Evolutionary conservation across 495 filamentous ascomycete species (phyloP).

Genomic region (Podospora australis): DNA sequence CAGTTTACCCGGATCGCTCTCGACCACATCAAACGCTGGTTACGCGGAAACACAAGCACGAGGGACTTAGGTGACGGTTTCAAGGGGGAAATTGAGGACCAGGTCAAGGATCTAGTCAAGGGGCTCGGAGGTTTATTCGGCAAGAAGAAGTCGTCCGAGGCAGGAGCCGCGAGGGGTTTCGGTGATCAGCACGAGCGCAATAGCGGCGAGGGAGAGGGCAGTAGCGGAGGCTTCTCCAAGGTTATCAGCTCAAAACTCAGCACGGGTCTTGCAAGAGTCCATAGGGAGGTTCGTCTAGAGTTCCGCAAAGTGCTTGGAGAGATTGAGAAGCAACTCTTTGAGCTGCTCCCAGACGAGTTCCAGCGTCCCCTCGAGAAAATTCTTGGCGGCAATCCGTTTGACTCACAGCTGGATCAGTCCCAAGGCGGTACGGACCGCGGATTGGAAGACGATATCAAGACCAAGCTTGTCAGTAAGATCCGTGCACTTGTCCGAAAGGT

Average conservation of each 20-base stretch:
- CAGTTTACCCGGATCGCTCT: constrained; percentile 31
- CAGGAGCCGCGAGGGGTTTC: constrained; percentile 16
- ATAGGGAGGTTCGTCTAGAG: constrained; percentile 31
- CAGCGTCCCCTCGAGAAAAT: constrained; percentile 31
- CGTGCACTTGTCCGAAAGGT: constrained; percentile 27
- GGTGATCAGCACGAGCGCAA: constrained; percentile 14
- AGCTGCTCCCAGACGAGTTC: constrained; percentile 28
- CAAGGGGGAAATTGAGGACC: constrained; percentile 31
- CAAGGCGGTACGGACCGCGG: constrained; percentile 19
- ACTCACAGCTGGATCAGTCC: constrained; percentile 25
- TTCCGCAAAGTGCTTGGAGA: constrained; percentile 28
- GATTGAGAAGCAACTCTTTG: constrained; percentile 31
- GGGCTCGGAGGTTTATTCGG: constrained; percentile 27
- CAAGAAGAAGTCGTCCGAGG: constrained; percentile 16
- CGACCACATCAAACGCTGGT: constrained; percentile 30
- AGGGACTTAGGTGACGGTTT: constrained; percentile 30
- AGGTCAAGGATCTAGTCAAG: constrained; percentile 33
- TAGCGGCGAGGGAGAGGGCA: constrained; percentile 7
- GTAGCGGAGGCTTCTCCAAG: constrained; percentile 26
- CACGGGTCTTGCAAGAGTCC: constrained; percentile 26
- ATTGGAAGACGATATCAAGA: constrained; percentile 26
- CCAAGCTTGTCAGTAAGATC: constrained; percentile 30
- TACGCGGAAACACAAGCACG: constrained; percentile 28
- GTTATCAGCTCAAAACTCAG: constrained; percentile 33
- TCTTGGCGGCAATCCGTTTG: constrained; percentile 31